Conservation (phyloP, 192 early-diverging fungal genomes). For the Chytriomyces hyalinus region DNA sequence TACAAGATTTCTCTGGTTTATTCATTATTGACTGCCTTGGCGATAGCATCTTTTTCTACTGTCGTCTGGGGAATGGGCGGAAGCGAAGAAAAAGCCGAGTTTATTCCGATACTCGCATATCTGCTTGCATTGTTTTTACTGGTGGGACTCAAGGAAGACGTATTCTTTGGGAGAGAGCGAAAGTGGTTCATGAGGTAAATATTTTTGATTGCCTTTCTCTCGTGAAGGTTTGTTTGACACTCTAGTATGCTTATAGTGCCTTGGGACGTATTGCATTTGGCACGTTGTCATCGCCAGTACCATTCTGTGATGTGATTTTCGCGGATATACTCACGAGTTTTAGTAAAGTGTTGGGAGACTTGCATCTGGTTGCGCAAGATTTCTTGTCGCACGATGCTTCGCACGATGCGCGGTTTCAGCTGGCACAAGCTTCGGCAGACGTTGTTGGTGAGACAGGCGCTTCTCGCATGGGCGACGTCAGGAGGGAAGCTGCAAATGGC, state of each 20-base stretch:
- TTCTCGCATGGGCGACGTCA: neutral
- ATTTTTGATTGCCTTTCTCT: neutral
- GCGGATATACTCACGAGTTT: constrained; percentile 96
- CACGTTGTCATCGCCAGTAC: constrained; percentile 40
- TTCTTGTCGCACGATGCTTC: constrained; percentile 15
- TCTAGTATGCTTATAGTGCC: constrained; percentile 16
- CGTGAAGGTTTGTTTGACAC: neutral
- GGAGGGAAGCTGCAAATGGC: neutral
- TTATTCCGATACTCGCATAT: constrained; percentile 45
- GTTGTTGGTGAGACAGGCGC: neutral
- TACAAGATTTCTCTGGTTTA: constrained; percentile 45
- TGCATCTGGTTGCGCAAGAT: constrained; percentile 71
- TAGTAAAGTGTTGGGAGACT: constrained; percentile 85
- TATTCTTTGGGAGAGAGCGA: constrained; percentile 45
- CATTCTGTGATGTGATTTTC: constrained; percentile 80
- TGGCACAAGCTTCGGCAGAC: no score
- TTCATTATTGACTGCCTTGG: constrained; percentile 28
- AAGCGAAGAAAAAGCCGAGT: constrained; percentile 44
- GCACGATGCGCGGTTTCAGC: constrained; percentile 14
- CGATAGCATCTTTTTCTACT: constrained; percentile 34
- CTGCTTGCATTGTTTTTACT: constrained; percentile 30
- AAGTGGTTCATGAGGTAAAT: constrained; percentile 43
- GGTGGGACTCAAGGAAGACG: constrained; percentile 16
- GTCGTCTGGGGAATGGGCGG: constrained; percentile 30
- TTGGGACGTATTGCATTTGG: constrained; percentile 47